Evolutionary conservation across 1,139 yeast species (phyloP).

Genomic region (Candida tetrigidarum): DNA sequence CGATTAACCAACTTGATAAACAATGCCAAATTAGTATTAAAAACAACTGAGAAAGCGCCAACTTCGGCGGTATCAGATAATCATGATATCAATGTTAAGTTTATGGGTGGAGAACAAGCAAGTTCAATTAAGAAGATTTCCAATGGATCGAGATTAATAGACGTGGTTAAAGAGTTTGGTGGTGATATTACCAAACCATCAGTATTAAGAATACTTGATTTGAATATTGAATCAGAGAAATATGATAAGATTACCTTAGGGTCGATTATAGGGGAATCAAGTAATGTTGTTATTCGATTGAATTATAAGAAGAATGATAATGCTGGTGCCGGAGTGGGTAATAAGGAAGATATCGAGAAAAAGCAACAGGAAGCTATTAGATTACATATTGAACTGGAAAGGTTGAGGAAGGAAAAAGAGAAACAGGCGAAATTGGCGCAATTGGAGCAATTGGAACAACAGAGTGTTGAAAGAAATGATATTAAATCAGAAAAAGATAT

Average conservation of each 20-base stretch:
- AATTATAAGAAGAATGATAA: conserved; percentile 16
- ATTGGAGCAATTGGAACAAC: conserved; percentile 1
- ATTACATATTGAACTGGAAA: conserved; percentile 24
- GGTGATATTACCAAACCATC: conserved; percentile 7
- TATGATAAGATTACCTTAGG: conserved; percentile 17
- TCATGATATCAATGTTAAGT: conserved; percentile 28
- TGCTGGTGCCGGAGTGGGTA: conserved; percentile 5
- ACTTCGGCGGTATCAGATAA: conserved; percentile 9
- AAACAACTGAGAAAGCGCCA: conserved; percentile 18
- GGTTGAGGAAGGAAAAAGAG: conserved; percentile 12
- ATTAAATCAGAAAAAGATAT: conserved; percentile 4
- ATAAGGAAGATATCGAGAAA: conserved; percentile 10
- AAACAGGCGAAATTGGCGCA: conserved; percentile 5
- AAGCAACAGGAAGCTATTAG: conserved; percentile 27
- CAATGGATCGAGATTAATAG: conserved; percentile 15
- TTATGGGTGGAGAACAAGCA: conserved; percentile 20
- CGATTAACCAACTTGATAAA: conserved; percentile 38
- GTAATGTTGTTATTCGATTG: conserved; percentile 27
- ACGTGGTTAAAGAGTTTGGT: conserved; percentile 19
- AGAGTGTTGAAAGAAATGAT: not conserved
- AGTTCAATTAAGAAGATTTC: conserved; percentile 15
- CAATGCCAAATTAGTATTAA: conserved; percentile 33
- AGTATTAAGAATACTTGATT: conserved; percentile 16
- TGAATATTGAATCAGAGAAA: conserved; percentile 14
- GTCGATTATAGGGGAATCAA: conserved; percentile 21